Evolutionary conservation across 495 filamentous ascomycete genomes (phyloP).

Genomic region (Talaromyces proteolyticus): DNA sequence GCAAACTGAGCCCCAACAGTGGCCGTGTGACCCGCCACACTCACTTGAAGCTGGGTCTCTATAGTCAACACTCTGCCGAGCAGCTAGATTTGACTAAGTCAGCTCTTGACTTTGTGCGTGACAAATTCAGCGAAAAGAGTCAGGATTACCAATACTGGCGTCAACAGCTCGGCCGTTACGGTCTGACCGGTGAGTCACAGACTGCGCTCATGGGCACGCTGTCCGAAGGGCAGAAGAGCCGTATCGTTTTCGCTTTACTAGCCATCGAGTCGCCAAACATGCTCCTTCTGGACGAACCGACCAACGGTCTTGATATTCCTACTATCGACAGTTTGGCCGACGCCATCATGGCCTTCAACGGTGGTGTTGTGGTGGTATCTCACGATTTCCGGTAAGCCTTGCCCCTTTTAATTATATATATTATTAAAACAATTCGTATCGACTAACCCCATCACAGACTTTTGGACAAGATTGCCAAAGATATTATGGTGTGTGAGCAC

Average conservation of each 20-base stretch:
- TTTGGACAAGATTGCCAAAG: constrained; percentile 99
- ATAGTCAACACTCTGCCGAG: constrained; percentile 96
- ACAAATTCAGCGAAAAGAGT: constrained; percentile 81
- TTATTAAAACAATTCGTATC: constrained; percentile 9
- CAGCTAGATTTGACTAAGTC: constrained; percentile 98
- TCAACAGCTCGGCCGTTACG: constrained; percentile 92
- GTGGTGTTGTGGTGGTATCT: constrained; percentile 95
- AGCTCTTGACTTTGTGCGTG: constrained; percentile 92
- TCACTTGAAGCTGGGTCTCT: constrained; percentile 95
- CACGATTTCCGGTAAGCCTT: constrained; percentile 88
- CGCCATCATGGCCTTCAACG: constrained; percentile 91
- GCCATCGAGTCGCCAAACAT: constrained; percentile 98
- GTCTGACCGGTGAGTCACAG: constrained; percentile 85
- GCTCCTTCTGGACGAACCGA: constrained; percentile 96
- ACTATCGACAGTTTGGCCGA: constrained; percentile 97
- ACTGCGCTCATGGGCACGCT: constrained; percentile 96
- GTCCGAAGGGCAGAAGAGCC: constrained; percentile 93
- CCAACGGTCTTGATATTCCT: constrained; percentile 98
- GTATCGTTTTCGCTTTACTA: constrained; percentile 95
- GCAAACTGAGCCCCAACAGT: constrained; percentile 78
- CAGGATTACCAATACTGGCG: constrained; percentile 99
- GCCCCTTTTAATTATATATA: background rate
- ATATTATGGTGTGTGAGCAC: constrained; percentile 98
- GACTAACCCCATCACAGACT: constrained; percentile 47
- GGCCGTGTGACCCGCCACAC: constrained; percentile 87